Evolutionary conservation across 2,329 filamentous ascomycete genomes (phyloP), one percentile per base, ranked within the genome.

Genomic region (Xylaria sp.): DNA sequence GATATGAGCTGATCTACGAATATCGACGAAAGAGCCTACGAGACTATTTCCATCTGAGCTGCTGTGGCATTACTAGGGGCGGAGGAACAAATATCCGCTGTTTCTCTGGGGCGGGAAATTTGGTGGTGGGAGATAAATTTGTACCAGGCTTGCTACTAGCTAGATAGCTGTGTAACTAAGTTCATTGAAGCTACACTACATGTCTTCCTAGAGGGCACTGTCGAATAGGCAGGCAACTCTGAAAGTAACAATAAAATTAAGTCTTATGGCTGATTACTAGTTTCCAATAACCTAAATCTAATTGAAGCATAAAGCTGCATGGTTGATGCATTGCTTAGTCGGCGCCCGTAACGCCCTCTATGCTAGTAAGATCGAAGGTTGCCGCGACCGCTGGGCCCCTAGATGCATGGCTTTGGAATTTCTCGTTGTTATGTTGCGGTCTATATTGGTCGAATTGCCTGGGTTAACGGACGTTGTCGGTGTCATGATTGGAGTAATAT

Each of bases 31-130:
- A 55, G 42, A 57, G 24, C 54, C 17, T 21, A 56, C 6, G 34
- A 62, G 12, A 67, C 64, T 30, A 24, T 64, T 50, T 65, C 42
- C 48, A 65, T 71, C 50, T 71, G 45, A 69, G 42, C 14, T 53
- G 42, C 9, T 12, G 24, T 36, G 27, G 24, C 7, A 39, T 57
- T 27, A 19, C 24, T 1, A 21, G 8, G 7, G 7, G 6, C n/a
- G 24, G 32, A 36, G 12, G 19, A 32, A 56, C 36, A 61, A 17
- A 30, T 42, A 39, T 32, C 27, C 45, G 42, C 50, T 3, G 34
- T 39, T 53, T 45, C 14, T 48, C 11, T 9, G 39, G 8, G 2
- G 17, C 19, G 42, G 32, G n/a, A 36, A 36, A 39, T 42, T 36
- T 56, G 51, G 6, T 34, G 32, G 34, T 50, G n/a, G 30, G 8